phyloP scores from a whole-genome alignment of 176 grass and related monocot species.

The Zea luxurians region DNA sequence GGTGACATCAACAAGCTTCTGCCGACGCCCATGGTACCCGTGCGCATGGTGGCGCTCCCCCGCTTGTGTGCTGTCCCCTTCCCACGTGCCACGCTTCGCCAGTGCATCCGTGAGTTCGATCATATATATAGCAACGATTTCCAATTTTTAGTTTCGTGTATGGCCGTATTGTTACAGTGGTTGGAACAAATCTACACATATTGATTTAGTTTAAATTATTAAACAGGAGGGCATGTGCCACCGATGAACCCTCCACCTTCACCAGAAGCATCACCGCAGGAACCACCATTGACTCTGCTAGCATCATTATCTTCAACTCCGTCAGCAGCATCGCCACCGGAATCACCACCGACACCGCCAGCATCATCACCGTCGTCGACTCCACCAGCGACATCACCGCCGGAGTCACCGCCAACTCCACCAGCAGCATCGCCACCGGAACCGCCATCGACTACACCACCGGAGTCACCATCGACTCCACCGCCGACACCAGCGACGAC shows the following conservation, averaged over 20 bases:
- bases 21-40: not conserved
- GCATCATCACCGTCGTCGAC: too few relatives aligned
- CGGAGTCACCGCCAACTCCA: not conserved
- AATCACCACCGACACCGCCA: not conserved
- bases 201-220: not conserved
- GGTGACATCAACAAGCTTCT: not conserved
- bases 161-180: not conserved
- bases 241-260: not conserved
- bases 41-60: not conserved
- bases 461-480: too few relatives aligned
- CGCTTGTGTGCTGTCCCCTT: not conserved
- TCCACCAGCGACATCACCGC: not conserved
- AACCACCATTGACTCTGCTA: too few relatives aligned
- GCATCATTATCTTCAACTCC: not conserved
- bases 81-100: not conserved
- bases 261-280: not conserved
- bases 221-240: not conserved
- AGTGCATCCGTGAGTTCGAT: not conserved
- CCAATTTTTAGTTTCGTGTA: not conserved
- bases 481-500: too few relatives aligned
- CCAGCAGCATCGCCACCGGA: not conserved
- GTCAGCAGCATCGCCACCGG: not conserved
- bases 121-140: too few relatives aligned
- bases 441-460: not conserved
- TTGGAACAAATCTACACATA: not conserved